Evolutionary conservation across 2,329 filamentous ascomycete species (phyloP), one percentile per base, ranked within the genome.

Genomic region (Alternaria incomplexa): DNA sequence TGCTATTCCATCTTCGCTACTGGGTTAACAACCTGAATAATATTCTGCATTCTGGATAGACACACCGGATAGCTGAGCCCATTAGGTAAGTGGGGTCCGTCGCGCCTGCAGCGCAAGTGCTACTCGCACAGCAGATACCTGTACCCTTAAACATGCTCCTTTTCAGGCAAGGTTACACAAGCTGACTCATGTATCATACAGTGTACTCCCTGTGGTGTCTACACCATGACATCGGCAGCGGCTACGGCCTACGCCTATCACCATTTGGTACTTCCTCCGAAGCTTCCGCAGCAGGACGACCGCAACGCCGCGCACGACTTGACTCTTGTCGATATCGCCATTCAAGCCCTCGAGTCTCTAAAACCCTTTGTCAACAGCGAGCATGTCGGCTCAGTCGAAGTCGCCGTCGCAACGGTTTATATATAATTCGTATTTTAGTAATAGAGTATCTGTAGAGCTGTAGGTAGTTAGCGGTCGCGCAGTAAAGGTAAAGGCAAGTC

Each of bases 221-320:
- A 25, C 23, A 7, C 13, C 11, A 71, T 69, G 67, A 13, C 57
- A 28, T 32, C 56, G n/a, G 32, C 36, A 3, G 30, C 6, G 30
- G 54, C 58, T 12, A 64, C 62, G 6, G 28, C 56, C 11, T 72
- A 72, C 32, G 53, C 67, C 5, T 44, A 62, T 25, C 59, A 85
- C 40, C 83, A 87, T 67, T 70, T 86, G 2, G 84, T 85, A 20
- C 77, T 87, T 0, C 85, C 85, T 0, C 82, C 84, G 1, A 77
- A 83, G 44, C 73, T 86, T 0, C 85, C 84, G 0, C 79, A 85
- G 52, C 26, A 58, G 6, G 50, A 77, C 28, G 80, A 83, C 22
- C 55, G 44, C 2, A 32, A 63, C 11, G 17, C 58, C 9, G 25
- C 15, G 11, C 22, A 64, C 10, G 73, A 76, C n/a, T n/a, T 17